phyloP scores from a whole-genome alignment of 2,329 filamentous ascomycete genomes.

The Aspergillus novoparasiticus region DNA sequence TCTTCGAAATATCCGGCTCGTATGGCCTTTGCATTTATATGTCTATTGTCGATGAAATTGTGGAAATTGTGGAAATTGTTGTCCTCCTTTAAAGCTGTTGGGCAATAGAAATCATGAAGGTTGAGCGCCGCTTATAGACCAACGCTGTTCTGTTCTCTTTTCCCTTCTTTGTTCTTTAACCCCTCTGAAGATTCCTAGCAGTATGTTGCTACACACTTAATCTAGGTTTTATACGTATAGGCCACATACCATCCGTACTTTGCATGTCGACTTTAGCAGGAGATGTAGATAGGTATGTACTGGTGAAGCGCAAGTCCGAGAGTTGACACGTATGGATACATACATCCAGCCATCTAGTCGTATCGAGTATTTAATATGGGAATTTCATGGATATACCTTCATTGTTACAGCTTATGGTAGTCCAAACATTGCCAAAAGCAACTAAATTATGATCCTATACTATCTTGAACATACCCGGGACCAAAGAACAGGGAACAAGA shows the following conservation, averaged over 20 bases:
- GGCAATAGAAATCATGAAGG: not conserved
- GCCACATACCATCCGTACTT: not conserved
- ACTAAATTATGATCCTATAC: not conserved
- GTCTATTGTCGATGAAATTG: not conserved
- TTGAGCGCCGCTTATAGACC: not conserved
- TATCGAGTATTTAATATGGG: accelerated
- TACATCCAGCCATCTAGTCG: not conserved
- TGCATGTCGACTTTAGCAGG: not conserved
- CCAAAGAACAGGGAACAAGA: too few species aligned
- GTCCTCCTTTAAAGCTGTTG: not conserved
- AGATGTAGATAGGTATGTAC: not conserved
- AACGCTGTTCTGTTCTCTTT: not conserved
- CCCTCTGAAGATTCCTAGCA: not conserved
- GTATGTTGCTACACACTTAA: not conserved
- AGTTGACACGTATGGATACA: not conserved
- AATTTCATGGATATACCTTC: too few species aligned
- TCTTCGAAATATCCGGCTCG: not conserved
- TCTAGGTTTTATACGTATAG: not conserved
- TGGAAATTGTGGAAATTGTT: not conserved
- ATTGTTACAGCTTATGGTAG: accelerated
- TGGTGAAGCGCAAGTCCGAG: not conserved
- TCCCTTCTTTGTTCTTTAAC: not conserved
- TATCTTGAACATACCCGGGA: not conserved
- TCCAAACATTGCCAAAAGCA: not conserved
- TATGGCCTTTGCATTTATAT: not conserved